phyloP scores from a whole-genome alignment of 2,329 filamentous ascomycete genomes.

The Colletotrichum falcatum region DNA sequence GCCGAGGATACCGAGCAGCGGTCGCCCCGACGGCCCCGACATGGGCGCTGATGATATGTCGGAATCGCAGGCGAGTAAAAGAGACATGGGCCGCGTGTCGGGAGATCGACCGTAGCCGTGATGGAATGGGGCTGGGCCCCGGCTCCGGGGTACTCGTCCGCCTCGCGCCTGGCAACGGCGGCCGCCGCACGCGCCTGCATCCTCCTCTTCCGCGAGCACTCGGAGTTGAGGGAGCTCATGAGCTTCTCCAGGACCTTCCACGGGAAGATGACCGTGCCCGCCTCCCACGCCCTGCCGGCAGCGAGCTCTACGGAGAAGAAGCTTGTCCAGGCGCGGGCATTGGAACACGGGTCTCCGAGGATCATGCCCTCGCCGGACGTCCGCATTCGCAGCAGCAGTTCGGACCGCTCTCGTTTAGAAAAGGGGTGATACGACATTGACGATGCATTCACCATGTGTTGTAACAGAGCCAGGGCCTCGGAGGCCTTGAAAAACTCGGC shows the following conservation, averaged over 20 bases:
- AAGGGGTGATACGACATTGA: conserved; percentile 26
- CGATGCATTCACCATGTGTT: conserved; percentile 38
- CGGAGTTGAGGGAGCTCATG: conserved; percentile 35
- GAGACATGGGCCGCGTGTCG: conserved; percentile 12
- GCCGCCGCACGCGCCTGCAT: conserved; percentile 14
- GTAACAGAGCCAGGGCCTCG: conserved; percentile 29
- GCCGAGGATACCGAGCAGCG: conserved; percentile 10
- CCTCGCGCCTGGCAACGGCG: conserved; percentile 7
- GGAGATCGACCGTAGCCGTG: not conserved
- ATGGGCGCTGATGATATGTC: not conserved
- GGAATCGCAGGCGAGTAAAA: conserved; percentile 3
- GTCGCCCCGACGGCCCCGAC: conserved; percentile 4
- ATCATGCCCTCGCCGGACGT: conserved; percentile 29
- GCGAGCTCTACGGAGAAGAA: conserved; percentile 34
- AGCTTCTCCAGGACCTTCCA: conserved; percentile 34
- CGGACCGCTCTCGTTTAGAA: conserved; percentile 25
- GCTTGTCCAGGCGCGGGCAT: conserved; percentile 37
- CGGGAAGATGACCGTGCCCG: conserved; percentile 31
- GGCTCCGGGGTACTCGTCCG: conserved; percentile 15
- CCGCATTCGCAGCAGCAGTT: conserved; percentile 34
- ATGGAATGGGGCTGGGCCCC: not conserved
- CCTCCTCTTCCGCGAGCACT: conserved; percentile 23
- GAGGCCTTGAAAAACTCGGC: conserved; percentile 39
- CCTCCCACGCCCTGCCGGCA: conserved; percentile 33
- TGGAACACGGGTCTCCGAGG: conserved; percentile 31